These are phyloP conservation scores for Cryptococcus maquisensis DNA, from an alignment of 1,284 basidiomycete genomes.

Conservation along the genomic window DNA sequence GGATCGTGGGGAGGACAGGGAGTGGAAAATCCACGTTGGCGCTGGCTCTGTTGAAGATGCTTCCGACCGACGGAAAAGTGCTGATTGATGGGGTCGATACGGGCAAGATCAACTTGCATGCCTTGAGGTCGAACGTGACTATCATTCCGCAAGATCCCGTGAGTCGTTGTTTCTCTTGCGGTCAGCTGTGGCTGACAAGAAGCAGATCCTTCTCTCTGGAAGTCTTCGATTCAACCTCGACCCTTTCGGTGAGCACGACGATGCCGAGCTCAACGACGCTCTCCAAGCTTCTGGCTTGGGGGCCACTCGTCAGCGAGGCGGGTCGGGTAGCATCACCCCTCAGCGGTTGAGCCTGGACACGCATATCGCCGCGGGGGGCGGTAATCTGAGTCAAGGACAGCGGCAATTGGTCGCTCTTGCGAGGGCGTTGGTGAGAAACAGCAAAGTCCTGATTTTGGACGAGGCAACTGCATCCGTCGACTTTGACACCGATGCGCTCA, in stretches of 20 bases:
- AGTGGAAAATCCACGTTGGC: slow-evolving; percentile 62
- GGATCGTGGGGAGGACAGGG: slow-evolving; percentile 68
- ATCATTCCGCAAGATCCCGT: slow-evolving; percentile 62
- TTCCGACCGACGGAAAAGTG: slow-evolving; percentile 57
- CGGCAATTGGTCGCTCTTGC: slow-evolving; percentile 61
- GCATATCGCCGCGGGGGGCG: slow-evolving; percentile 51
- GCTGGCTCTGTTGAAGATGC: slow-evolving; percentile 51
- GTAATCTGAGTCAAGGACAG: slow-evolving; percentile 67
- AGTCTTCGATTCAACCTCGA: slow-evolving; percentile 72
- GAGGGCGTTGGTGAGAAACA: slow-evolving; percentile 53
- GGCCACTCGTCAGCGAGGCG: slow-evolving; percentile 15
- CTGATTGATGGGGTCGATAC: slow-evolving; percentile 49
- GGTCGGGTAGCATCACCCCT: slow-evolving; percentile 31
- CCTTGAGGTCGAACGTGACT: slow-evolving; percentile 53
- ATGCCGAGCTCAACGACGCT: slow-evolving; percentile 56
- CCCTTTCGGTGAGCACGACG: slow-evolving; percentile 69
- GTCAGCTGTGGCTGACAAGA: slow-evolving; percentile 5
- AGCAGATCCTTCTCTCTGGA: slow-evolving; percentile 60
- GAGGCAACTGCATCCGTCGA: slow-evolving; percentile 52
- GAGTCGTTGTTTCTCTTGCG: slow-evolving; percentile 4
- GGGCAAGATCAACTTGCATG: slow-evolving; percentile 60
- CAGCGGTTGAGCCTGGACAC: slow-evolving; percentile 45
- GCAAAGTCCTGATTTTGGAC: slow-evolving; percentile 56
- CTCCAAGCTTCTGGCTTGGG: slow-evolving; percentile 52
- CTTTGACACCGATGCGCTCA: slow-evolving; percentile 51